phyloP scores from a whole-genome alignment of 2,329 filamentous ascomycete species.

The Colletotrichum sidae region DNA sequence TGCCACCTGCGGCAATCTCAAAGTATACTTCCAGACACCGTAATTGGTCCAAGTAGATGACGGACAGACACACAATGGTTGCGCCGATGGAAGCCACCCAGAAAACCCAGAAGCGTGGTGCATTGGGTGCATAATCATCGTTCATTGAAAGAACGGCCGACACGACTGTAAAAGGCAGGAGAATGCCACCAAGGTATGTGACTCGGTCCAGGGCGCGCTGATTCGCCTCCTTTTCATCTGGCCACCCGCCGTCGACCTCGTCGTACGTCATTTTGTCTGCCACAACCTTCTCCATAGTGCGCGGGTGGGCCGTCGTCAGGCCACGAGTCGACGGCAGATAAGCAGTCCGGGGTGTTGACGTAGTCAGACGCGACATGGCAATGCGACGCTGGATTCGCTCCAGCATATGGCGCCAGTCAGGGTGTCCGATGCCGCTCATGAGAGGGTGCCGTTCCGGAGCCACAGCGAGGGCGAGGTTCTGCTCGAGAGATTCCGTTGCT shows the following conservation, averaged over 20 bases:
- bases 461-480: conserved; percentile 45
- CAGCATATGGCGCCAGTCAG: conserved; percentile 48
- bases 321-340: conserved; percentile 36
- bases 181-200: conserved; percentile 60
- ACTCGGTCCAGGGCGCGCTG: conserved; percentile 59
- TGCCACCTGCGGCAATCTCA: conserved; percentile 49
- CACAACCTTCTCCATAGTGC: conserved; percentile 15
- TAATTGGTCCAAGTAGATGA: conserved; percentile 63
- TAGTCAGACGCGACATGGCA: conserved; percentile 28
- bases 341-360: conserved; percentile 37
- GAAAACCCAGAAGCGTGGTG: conserved; percentile 59
- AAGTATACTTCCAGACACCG: conserved; percentile 60
- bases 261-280: neutral
- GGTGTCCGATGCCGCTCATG: conserved; percentile 1
- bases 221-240: conserved; percentile 45
- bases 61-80: conserved; percentile 50
- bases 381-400: conserved; percentile 44
- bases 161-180: conserved; percentile 61
- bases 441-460: conserved; percentile 3
- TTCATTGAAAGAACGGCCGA: conserved; percentile 61
- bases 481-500: conserved; percentile 47
- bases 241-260: neutral
- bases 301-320: conserved; percentile 19
- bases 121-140: conserved; percentile 56
- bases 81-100: conserved; percentile 57